phyloP scores from a whole-genome alignment of 2,329 filamentous ascomycete genomes.

The Curvularia lunata region DNA sequence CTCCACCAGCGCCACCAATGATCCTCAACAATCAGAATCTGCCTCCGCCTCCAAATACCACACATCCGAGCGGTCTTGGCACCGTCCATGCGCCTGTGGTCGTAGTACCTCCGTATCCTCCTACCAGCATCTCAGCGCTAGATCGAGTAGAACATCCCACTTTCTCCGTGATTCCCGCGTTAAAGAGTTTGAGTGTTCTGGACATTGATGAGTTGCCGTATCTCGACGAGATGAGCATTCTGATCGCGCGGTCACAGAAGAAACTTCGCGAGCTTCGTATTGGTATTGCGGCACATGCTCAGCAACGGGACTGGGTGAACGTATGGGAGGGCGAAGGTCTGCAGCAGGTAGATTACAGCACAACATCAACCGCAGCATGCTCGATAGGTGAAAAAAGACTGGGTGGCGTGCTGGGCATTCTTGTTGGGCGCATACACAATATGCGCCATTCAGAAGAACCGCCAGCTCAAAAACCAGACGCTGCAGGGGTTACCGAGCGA shows the following conservation, averaged over 20 bases:
- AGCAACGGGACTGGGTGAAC: conserved; percentile 62
- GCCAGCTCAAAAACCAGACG: conserved; percentile 15
- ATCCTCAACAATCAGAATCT: conserved; percentile 47
- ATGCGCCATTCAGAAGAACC: conserved; percentile 50
- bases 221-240: conserved; percentile 79
- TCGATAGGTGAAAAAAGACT: conserved; percentile 67
- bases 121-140: conserved; percentile 42
- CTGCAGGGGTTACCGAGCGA: conserved; percentile 23
- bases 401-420: conserved; percentile 71
- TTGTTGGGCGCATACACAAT: conserved; percentile 72
- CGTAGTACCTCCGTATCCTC: conserved; percentile 38
- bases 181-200: conserved; percentile 77
- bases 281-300: conserved; percentile 67
- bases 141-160: conserved; percentile 76
- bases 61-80: conserved; percentile 45
- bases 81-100: conserved; percentile 42
- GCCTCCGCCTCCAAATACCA: conserved; percentile 48
- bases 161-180: conserved; percentile 75
- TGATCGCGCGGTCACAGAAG: conserved; percentile 73
- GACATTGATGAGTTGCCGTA: conserved; percentile 85
- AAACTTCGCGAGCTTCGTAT: conserved; percentile 74
- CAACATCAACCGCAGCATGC: conserved; percentile 59
- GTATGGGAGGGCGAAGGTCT: conserved; percentile 68
- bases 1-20: conserved; percentile 48
- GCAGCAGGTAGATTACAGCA: conserved; percentile 67